A percentile compares a stretch with the other conserved stretches of the same genome.
phyloP scores from a whole-genome alignment of 108 stramenopile species.

The Chaetoceros muelleri region DNA sequence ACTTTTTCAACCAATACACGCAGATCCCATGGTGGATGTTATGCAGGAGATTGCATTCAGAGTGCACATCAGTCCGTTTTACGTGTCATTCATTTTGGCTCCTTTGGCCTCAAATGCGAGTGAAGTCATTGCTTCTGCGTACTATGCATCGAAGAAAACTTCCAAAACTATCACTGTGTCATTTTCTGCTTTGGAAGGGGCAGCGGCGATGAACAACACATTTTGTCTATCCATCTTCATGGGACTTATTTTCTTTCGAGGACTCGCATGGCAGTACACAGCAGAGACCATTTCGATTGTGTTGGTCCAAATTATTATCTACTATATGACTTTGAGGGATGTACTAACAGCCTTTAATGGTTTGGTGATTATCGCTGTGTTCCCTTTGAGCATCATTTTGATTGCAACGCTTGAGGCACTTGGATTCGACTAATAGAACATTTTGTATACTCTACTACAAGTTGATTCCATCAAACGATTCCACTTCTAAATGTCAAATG shows the following conservation, averaged over 20 bases:
- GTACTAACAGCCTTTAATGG: slow-evolving; percentile 32
- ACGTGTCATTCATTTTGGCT: slow-evolving; percentile 94
- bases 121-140: slow-evolving; percentile 88
- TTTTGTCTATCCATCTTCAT: slow-evolving; percentile 94
- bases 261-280: slow-evolving; percentile 92
- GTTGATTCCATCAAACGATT: too few relatives aligned
- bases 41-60: slow-evolving; percentile 82
- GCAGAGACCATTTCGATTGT: slow-evolving; percentile 94
- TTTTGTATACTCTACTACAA: background rate
- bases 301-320: slow-evolving; percentile 78
- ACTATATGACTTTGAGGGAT: slow-evolving; percentile 27
- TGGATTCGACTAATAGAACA: slow-evolving; percentile 57
- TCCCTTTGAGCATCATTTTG: slow-evolving; percentile 75
- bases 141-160: slow-evolving; percentile 92
- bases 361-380: slow-evolving; percentile 50
- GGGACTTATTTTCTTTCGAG: slow-evolving; percentile 82
- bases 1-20: too few relatives aligned
- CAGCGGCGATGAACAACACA: slow-evolving; percentile 98
- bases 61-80: slow-evolving; percentile 71
- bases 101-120: slow-evolving; percentile 94
- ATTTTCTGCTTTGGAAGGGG: slow-evolving; percentile 82
- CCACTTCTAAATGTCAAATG: too few relatives aligned
- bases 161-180: slow-evolving; percentile 88
- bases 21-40: slow-evolving; percentile 96
- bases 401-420: slow-evolving; percentile 68